Conservation (phyloP, 495 filamentous ascomycete species). For the Chaetomium tenue region DNA sequence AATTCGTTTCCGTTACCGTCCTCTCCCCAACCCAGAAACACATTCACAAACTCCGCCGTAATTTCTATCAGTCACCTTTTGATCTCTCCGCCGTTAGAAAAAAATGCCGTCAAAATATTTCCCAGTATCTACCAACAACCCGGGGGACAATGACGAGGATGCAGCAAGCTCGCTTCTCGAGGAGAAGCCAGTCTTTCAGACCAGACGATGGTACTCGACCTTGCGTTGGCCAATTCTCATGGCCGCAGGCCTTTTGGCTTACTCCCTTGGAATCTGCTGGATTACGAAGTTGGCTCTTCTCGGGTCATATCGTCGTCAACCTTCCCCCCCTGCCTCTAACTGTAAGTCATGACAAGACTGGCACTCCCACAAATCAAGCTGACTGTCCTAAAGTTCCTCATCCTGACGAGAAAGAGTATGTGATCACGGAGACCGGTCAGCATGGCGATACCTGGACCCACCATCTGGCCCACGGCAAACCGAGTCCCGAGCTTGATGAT, state of each 20-base stretch:
- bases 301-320: not conserved
- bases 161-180: not conserved
- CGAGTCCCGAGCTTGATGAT: slow-evolving; percentile 17
- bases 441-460: slow-evolving; percentile 1
- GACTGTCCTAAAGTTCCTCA: slow-evolving; percentile 15
- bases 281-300: slow-evolving; percentile 1
- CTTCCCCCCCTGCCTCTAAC: slow-evolving; percentile 1
- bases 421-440: slow-evolving; percentile 10
- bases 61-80: not conserved
- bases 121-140: not conserved
- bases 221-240: not conserved
- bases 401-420: slow-evolving; percentile 17
- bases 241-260: not conserved
- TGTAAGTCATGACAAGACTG: not conserved
- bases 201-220: not conserved
- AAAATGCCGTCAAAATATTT: not conserved
- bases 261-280: slow-evolving; percentile 4
- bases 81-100: not conserved
- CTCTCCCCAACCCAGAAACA: not conserved
- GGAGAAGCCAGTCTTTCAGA: not conserved
- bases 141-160: slow-evolving; percentile 2
- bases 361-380: not conserved
- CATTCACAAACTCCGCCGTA: not conserved
- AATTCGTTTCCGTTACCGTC: no score
- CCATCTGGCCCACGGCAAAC: slow-evolving; percentile 14